These are phyloP conservation scores for Aspergillus japonicus DNA, from an alignment of 2,329 filamentous ascomycete genomes.

Conservation along the genomic window DNA sequence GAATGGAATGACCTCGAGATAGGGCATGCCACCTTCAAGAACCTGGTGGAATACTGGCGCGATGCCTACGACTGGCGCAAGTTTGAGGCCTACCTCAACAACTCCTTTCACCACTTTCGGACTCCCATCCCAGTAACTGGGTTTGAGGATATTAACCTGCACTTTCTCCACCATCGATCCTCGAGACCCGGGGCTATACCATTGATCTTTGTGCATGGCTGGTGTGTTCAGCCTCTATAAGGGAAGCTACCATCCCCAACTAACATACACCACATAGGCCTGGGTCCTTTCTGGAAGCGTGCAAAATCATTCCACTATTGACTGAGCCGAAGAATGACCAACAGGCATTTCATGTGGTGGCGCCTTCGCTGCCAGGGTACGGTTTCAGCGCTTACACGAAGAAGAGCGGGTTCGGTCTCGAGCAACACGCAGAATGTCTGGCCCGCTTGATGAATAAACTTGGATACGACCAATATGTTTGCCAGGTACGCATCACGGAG, in stretches of 20 bases:
- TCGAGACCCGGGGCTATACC: constrained; percentile 57
- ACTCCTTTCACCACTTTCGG: constrained; percentile 57
- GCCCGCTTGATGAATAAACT: background rate
- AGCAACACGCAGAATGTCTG: background rate
- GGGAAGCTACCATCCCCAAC: background rate
- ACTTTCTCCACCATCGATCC: constrained; percentile 63
- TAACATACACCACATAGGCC: constrained; percentile 39
- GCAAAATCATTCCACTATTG: constrained; percentile 47
- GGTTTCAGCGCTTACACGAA: constrained; percentile 52
- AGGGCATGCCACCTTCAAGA: no score
- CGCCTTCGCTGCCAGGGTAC: constrained; percentile 56
- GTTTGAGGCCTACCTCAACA: constrained; percentile 54
- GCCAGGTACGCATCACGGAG: no score
- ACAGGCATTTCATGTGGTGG: constrained; percentile 55
- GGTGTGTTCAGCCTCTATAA: constrained; percentile 28
- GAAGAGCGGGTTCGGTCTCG: constrained; percentile 20
- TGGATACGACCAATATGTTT: background rate
- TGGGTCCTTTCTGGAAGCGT: constrained; percentile 65
- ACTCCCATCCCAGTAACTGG: constrained; percentile 56
- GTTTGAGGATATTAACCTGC: constrained; percentile 60
- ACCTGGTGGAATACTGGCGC: constrained; percentile 59
- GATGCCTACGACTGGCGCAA: constrained; percentile 60
- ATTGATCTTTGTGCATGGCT: constrained; percentile 67
- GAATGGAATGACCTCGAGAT: no score
- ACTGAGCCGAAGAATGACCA: constrained; percentile 31